Base-by-base conservation (phyloP, 2,329 filamentous ascomycete species). In the Ambrosiella cleistominuta region DNA sequence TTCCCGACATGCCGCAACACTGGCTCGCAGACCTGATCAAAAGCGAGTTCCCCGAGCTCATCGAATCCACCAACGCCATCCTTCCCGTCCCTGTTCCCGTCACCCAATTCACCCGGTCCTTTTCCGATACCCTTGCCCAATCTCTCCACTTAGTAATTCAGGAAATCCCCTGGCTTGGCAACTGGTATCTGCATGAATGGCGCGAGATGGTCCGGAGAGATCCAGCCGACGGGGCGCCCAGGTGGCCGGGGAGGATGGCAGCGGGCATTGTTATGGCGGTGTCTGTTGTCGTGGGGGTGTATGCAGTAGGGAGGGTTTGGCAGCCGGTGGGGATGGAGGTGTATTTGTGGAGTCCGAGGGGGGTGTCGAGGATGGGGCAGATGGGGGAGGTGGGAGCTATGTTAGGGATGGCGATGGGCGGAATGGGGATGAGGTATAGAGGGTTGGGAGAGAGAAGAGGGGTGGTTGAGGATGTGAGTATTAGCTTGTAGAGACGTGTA, bases 351-450 rank as follows among this genome's bases (percentile, higher is more conserved):
- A 66, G 66, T 58, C 64, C 69, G 44, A 64, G 62, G 11, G 63
- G 45, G 8, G 51, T 66, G 1, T 65, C 67, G 1, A 66, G 65
- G 54, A 61, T 78, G 39, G 67, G 69, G 54, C 69, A 70, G 59
- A 75, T 75, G 62, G 75, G 75, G 2, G 72, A 74, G 19, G 66
- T 76, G 13, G 74, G 75, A 0, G 68, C 70, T 0, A 72, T 78
- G 66, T 62, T 78, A 37, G 64, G 67, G 35, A 59, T 64, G 27
- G 64, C 58, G 3, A 57, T 61, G 52, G 56, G 56, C 7, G 54
- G 58, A 15, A 35, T 51, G 19, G 27, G 47, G 35, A 27, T 50
- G 19, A 52, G 47, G 36, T 58, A 58, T 27, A 35, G 42, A 17
- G 51, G 52, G 12, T n/a, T 60, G 15, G 50, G 37, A 27, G 35